Conservation (phyloP, 2,329 filamentous ascomycete species). For the Calcarisporium arbuscula region DNA sequence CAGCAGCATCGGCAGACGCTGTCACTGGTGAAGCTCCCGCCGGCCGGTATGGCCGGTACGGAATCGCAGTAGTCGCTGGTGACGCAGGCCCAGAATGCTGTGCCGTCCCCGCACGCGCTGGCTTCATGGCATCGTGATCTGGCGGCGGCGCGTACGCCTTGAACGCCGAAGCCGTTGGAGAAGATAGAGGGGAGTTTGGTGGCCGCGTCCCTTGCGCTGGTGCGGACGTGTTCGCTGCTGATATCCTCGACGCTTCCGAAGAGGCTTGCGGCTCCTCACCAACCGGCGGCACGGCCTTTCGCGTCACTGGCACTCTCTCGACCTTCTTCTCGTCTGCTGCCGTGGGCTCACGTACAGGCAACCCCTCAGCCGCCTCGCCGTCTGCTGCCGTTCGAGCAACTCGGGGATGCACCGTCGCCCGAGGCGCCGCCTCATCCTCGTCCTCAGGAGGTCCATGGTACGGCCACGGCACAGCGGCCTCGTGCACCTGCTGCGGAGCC, state of each 20-base stretch:
- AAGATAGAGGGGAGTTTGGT: slow-evolving; percentile 13
- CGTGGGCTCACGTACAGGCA: too few species aligned
- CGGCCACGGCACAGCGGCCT: slow-evolving; percentile 22
- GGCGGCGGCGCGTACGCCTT: slow-evolving; percentile 22
- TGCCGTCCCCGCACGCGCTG: neutral
- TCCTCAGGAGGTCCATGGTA: slow-evolving; percentile 20
- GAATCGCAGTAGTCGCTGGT: slow-evolving; percentile 10
- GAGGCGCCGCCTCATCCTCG: slow-evolving; percentile 7
- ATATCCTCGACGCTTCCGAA: too few species aligned
- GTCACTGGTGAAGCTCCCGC: too few species aligned
- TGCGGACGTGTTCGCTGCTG: slow-evolving; percentile 17
- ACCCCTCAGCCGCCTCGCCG: neutral
- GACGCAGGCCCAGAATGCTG: neutral
- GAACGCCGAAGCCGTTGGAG: slow-evolving; percentile 15
- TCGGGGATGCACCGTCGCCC: slow-evolving; percentile 7
- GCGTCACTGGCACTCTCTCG: too few species aligned
- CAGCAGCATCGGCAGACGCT: too few species aligned
- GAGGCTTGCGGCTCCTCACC: too few species aligned
- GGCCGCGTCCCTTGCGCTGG: slow-evolving; percentile 20
- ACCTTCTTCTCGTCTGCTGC: too few species aligned
- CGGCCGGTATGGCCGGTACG: slow-evolving; percentile 25
- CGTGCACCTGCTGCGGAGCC: slow-evolving; percentile 1
- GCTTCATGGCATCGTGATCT: neutral
- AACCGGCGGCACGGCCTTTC: too few species aligned
- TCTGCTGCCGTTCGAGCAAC: neutral